Conservation (phyloP, 1,284 basidiomycete species). For the Apiotrichum domesticum region DNA sequence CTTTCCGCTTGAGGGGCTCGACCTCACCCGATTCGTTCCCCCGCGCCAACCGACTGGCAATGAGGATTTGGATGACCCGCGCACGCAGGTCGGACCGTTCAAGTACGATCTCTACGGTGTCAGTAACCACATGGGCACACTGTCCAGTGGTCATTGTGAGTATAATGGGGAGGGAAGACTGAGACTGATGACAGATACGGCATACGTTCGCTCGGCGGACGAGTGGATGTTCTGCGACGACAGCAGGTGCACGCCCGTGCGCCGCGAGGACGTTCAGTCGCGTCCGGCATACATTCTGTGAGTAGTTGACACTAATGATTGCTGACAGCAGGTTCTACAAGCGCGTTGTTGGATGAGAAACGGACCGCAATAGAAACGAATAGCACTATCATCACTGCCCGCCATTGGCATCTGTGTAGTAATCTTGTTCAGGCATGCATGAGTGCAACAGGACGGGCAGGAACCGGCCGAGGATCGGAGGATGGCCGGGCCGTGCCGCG, state of each 20-base stretch:
- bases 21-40: constrained; percentile 89
- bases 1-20: constrained; percentile 75
- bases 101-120: constrained; percentile 82
- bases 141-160: constrained; percentile 85
- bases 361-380: too few species aligned
- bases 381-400: too few species aligned
- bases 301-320: constrained; percentile 7
- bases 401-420: too few species aligned
- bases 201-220: constrained; percentile 66
- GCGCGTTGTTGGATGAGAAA: constrained; percentile 17
- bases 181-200: constrained; percentile 60
- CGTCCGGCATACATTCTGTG: constrained; percentile 82
- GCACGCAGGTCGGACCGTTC: constrained; percentile 74
- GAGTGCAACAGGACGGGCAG: too few species aligned
- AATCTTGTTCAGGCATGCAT: too few species aligned
- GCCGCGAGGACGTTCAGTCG: constrained; percentile 77
- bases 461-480: too few species aligned
- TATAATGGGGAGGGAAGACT: background rate
- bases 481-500: too few species aligned
- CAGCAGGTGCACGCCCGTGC: constrained; percentile 63
- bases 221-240: constrained; percentile 87
- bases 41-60: constrained; percentile 61
- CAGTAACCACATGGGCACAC: constrained; percentile 84
- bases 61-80: constrained; percentile 58
- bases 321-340: constrained; percentile 40